Percentiles rank a stretch among this genome's conserved stretches.
Evolutionary conservation across 345 rosid genomes (phyloP).

Genomic region (Carallia brachiata): DNA sequence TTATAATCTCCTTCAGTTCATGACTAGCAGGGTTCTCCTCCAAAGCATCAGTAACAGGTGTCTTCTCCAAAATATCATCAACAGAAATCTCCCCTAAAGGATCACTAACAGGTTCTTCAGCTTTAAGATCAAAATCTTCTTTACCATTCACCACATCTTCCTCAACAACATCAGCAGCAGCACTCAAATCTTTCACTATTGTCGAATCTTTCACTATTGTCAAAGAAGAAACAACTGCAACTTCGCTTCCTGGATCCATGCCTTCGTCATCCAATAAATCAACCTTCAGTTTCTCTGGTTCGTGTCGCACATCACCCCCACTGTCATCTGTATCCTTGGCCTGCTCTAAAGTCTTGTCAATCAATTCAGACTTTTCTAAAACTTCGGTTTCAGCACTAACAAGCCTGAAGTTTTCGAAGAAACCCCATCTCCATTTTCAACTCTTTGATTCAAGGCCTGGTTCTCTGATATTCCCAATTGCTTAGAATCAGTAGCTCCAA

Average conservation of each 20-base stretch:
- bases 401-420: background rate
- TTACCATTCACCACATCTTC: background rate
- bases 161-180: conserved; percentile 12
- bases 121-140: conserved; percentile 14
- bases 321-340: conserved; percentile 15
- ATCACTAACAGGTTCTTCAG: conserved; percentile 9
- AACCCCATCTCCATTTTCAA: conserved; percentile 22
- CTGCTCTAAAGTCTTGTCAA: conserved; percentile 1
- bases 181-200: conserved; percentile 10
- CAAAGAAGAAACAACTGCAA: background rate
- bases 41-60: background rate
- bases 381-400: conserved; percentile 6
- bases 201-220: background rate
- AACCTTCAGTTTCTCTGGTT: conserved; percentile 9
- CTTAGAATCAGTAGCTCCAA: conserved; percentile 4
- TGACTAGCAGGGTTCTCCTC: background rate
- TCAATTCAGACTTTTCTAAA: conserved; percentile 10
- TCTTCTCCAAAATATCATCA: background rate
- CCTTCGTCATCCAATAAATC: conserved; percentile 7
- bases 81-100: background rate
- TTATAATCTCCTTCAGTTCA: conserved; percentile 4
- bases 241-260: conserved; percentile 11
- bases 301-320: conserved; percentile 13
- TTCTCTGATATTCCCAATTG: background rate
- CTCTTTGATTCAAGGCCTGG: conserved; percentile 15